phyloP scores from a whole-genome alignment of 345 rosid genomes.

The Arabis hirsuta region DNA sequence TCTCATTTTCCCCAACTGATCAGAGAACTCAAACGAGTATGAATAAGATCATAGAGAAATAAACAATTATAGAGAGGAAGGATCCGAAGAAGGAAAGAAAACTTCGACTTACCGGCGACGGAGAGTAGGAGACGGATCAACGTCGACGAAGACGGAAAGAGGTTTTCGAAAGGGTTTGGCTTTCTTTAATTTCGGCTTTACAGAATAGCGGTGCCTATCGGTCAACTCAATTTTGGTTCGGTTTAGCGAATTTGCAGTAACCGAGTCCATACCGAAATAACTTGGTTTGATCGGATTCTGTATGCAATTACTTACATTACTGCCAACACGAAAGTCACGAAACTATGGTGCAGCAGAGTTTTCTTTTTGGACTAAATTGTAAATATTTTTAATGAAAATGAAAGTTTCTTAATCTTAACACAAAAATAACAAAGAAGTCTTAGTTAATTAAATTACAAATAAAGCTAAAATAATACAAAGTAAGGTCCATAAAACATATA shows the following conservation, averaged over 20 bases:
- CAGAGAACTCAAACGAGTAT: not conserved
- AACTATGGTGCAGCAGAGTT: no score
- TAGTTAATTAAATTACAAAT: no score
- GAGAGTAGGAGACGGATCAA: constrained; percentile 21
- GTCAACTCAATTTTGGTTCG: constrained; percentile 25
- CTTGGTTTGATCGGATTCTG: not conserved
- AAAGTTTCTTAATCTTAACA: no score
- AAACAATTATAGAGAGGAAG: not conserved
- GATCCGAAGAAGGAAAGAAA: not conserved
- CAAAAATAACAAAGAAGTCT: no score
- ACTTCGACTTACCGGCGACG: constrained; percentile 24
- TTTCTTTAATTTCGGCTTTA: constrained; percentile 7
- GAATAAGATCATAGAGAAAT: not conserved
- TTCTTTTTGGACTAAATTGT: no score
- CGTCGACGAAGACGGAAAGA: constrained; percentile 7
- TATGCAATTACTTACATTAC: no score
- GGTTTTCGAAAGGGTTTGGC: constrained; percentile 12
- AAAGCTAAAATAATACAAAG: no score
- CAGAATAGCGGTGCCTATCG: constrained; percentile 2
- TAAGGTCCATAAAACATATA: no score
- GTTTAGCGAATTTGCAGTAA: not conserved
- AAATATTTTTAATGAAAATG: no score
- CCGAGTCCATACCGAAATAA: not conserved
- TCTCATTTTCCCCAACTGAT: not conserved
- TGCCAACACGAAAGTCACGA: no score